phyloP scores from a whole-genome alignment of 768 basidiomycete genomes.

The Chiua virens region DNA sequence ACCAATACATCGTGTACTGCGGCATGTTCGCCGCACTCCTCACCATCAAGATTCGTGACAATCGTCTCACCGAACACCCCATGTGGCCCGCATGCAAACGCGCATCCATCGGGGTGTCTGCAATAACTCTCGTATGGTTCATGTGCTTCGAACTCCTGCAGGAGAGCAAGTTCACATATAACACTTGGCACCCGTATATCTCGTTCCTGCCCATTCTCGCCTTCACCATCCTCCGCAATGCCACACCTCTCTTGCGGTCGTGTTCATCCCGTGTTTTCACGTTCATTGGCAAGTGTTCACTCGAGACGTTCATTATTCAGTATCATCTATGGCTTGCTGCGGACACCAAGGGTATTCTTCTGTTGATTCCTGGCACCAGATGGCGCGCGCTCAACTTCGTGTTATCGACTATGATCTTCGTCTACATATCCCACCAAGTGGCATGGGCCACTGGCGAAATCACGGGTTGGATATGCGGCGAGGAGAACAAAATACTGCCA shows the following conservation, averaged over 20 bases:
- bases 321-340: slow-evolving; percentile 86
- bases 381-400: slow-evolving; percentile 81
- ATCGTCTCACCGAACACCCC: slow-evolving; percentile 65
- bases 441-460: slow-evolving; percentile 74
- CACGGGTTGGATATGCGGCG: slow-evolving; percentile 57
- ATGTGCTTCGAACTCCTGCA: slow-evolving; percentile 78
- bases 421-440: slow-evolving; percentile 77
- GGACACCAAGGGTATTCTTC: slow-evolving; percentile 78
- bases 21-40: slow-evolving; percentile 81
- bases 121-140: slow-evolving; percentile 67
- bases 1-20: slow-evolving; percentile 85
- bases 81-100: slow-evolving; percentile 61
- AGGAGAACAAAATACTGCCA: slow-evolving; percentile 25
- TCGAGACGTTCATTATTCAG: slow-evolving; percentile 91
- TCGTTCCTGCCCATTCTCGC: slow-evolving; percentile 80
- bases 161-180: slow-evolving; percentile 83
- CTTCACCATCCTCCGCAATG: slow-evolving; percentile 76
- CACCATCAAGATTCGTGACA: slow-evolving; percentile 73
- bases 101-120: slow-evolving; percentile 48
- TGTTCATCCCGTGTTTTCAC: slow-evolving; percentile 67
- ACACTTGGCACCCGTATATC: slow-evolving; percentile 79
- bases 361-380: slow-evolving; percentile 71
- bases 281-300: slow-evolving; percentile 82
- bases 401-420: slow-evolving; percentile 72
- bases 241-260: slow-evolving; percentile 68